A percentile compares a stretch with the other conserved stretches of the same genome.
phyloP scores from a whole-genome alignment of 1,284 basidiomycete genomes.

The Tilletiaria anomala region DNA sequence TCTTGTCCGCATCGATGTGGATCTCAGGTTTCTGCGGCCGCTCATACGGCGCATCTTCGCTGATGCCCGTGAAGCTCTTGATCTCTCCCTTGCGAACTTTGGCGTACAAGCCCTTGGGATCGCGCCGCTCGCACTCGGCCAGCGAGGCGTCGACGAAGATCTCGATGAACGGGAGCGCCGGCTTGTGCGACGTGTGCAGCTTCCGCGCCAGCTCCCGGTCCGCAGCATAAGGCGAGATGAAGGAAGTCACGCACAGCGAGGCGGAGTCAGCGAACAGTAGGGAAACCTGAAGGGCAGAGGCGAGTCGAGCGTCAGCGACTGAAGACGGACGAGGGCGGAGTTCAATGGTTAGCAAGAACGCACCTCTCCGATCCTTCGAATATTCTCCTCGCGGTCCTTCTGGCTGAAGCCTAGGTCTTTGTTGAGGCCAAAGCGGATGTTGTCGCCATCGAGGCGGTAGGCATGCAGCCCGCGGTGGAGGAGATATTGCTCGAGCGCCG shows the following conservation, averaged over 20 bases:
- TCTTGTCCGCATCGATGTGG: conserved; percentile 76
- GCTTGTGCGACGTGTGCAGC: conserved; percentile 53
- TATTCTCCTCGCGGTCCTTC: conserved; percentile 89
- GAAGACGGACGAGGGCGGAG: background rate
- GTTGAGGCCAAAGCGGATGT: conserved; percentile 90
- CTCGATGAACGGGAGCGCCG: conserved; percentile 63
- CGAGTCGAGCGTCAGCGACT: background rate
- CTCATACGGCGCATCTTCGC: conserved; percentile 75
- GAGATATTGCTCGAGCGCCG: conserved; percentile 89
- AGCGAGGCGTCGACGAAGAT: conserved; percentile 90
- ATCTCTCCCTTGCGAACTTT: conserved; percentile 92
- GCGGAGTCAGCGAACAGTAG: conserved; percentile 82
- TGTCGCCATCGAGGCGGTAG: conserved; percentile 93
- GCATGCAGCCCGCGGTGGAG: conserved; percentile 70
- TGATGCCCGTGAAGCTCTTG: conserved; percentile 95
- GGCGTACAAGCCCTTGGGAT: conserved; percentile 96
- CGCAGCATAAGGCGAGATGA: conserved; percentile 85
- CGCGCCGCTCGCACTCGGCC: conserved; percentile 70
- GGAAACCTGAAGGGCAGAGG: conserved; percentile 53
- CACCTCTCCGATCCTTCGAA: conserved; percentile 90
- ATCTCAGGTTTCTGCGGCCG: conserved; percentile 72
- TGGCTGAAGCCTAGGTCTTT: conserved; percentile 96
- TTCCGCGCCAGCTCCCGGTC: conserved; percentile 73
- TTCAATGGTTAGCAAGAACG: too few relatives aligned
- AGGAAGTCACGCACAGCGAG: conserved; percentile 77